These are phyloP conservation scores for Fusarium pseudonygamai DNA, from an alignment of 2,329 filamentous ascomycete genomes.

Conservation along the genomic window DNA sequence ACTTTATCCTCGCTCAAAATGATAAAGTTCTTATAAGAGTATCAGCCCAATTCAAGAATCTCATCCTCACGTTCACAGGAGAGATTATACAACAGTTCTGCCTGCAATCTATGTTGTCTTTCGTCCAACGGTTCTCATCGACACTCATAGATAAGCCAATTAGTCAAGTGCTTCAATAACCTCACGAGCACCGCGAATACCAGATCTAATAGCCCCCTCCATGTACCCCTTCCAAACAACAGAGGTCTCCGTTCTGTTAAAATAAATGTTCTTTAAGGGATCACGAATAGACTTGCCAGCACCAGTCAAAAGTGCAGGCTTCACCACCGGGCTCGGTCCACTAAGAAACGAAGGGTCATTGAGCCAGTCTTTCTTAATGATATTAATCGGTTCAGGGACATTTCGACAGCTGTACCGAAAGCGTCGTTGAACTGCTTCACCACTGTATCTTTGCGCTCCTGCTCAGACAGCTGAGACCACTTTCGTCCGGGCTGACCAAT, in stretches of 20 bases:
- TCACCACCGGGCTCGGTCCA: background rate
- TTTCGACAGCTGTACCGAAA: background rate
- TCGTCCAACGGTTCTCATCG: rapidly evolving
- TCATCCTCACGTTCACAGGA: background rate
- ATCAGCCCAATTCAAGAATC: rapidly evolving
- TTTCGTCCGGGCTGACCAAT: background rate
- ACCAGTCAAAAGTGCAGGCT: background rate
- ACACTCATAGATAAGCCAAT: rapidly evolving
- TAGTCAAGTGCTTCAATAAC: conserved; percentile 40
- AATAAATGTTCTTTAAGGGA: background rate
- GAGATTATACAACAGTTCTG: no score
- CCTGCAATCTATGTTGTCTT: rapidly evolving
- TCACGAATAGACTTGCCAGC: background rate
- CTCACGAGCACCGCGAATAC: background rate
- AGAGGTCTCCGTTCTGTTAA: background rate
- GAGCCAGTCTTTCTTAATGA: background rate
- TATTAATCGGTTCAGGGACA: background rate
- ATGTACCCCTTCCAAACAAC: background rate
- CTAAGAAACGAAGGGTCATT: background rate
- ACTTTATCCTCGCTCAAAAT: background rate
- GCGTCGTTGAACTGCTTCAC: background rate
- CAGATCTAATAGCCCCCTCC: background rate
- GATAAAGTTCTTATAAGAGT: rapidly evolving
- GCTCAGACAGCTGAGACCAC: background rate
- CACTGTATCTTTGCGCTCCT: background rate